Base-by-base conservation (phyloP, 1,139 yeast genomes). In the Blastobotrys capitulatus region DNA sequence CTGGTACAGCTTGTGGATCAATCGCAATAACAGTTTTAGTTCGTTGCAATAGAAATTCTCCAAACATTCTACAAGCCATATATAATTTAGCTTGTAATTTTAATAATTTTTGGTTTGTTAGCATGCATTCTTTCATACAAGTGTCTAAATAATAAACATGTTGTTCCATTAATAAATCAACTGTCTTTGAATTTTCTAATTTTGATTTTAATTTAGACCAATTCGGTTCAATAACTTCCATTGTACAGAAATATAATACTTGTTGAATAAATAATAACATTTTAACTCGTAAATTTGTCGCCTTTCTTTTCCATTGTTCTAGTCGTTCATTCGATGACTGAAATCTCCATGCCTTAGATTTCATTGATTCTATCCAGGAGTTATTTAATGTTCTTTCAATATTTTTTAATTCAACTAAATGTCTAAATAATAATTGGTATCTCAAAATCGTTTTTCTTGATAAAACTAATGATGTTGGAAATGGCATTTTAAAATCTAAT, bases 361-460 rank as follows among this genome's bases (percentile, higher is more conserved):
- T 79, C 56, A 77, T 78, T 41, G 85, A 79, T 56, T 85, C 94
- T 39, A 76, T 70, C 96, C 96, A 88, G 0, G 87, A 78, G 25
- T 73, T 73, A 51, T 79, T 83, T 48, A 86, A 73, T 20, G 77
- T 70, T 52, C 78, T 76, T 58, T 80, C 81, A 10, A 86, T 73
- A 59, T 80, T 82, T 54, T 81, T 82, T 20, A 88, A 64, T 36
- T 82, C 75, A 27, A 83, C 67, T 41, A 86, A 72, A 56, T 86
- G 82, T 56, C 96, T 79, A 60, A 86, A 88, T 50, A 89, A 69
- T 31, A 88, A 71, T 64, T 90, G 96, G 61, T 85, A 89, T 53
- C 94, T 89, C 45, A 82, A 76, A 32, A 88, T 73, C 29, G 84
- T 79, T 40, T 87, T 83, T 52, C 83, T 78, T 25, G 86, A 80